phyloP scores from a whole-genome alignment of 1,139 yeast genomes.

The Candida albicans region DNA sequence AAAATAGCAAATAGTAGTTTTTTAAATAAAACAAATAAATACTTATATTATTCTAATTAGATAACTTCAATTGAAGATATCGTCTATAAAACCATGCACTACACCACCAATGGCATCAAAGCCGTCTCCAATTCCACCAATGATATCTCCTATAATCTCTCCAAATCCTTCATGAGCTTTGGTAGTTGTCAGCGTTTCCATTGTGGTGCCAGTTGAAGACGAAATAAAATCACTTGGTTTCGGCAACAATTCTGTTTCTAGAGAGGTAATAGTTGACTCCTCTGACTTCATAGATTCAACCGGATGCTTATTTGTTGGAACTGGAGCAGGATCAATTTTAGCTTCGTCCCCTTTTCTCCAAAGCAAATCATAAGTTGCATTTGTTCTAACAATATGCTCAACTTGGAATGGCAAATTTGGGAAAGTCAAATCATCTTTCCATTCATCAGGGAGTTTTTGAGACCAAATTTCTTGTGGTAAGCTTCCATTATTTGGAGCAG shows the following conservation, averaged over 20 bases:
- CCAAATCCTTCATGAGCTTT: slow-evolving; percentile 18
- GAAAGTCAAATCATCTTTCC: slow-evolving; percentile 56
- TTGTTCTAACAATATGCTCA: slow-evolving; percentile 41
- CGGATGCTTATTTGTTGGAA: slow-evolving; percentile 25
- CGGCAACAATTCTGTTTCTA: slow-evolving; percentile 28
- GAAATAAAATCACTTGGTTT: slow-evolving; percentile 34
- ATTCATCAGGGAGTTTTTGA: slow-evolving; percentile 43
- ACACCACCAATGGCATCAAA: slow-evolving; percentile 17
- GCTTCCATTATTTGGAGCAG: slow-evolving; percentile 65
- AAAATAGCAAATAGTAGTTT: slow-evolving; percentile 3
- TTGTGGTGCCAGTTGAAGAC: slow-evolving; percentile 3
- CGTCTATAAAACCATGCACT: slow-evolving; percentile 19
- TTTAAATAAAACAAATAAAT: slow-evolving; percentile 1
- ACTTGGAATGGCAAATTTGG: slow-evolving; percentile 59
- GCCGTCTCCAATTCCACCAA: slow-evolving; percentile 32
- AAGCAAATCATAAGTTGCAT: slow-evolving; percentile 54
- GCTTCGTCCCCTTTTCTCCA: slow-evolving; percentile 27
- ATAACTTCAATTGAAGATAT: slow-evolving; percentile 10
- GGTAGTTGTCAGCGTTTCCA: slow-evolving; percentile 7
- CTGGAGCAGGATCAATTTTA: slow-evolving; percentile 1
- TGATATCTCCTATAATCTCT: slow-evolving; percentile 25
- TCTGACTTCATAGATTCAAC: slow-evolving; percentile 27
- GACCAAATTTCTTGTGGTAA: slow-evolving; percentile 21
- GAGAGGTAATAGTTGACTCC: slow-evolving; percentile 24
- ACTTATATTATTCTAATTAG: background rate